phyloP scores from a whole-genome alignment of 2,329 filamentous ascomycete genomes.

The Ceratocystis papillata region DNA sequence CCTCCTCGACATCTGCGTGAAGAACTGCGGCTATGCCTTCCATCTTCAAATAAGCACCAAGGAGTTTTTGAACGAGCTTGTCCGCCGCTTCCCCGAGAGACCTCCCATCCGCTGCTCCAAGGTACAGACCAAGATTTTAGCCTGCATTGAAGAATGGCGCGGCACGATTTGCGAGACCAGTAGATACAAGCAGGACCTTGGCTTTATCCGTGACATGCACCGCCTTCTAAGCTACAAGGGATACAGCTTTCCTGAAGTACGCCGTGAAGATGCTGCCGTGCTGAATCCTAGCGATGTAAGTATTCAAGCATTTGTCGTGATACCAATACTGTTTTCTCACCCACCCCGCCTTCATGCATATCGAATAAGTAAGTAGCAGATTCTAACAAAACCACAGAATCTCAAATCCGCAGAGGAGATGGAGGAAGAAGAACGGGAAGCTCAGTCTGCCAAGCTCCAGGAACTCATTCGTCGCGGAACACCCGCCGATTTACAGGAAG shows the following conservation, averaged over 20 bases:
- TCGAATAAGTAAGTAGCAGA: background rate
- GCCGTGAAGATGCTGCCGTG: constrained; percentile 88
- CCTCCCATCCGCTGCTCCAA: constrained; percentile 76
- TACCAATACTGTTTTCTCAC: background rate
- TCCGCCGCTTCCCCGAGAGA: constrained; percentile 87
- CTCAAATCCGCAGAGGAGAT: constrained; percentile 95
- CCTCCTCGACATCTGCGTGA: constrained; percentile 96
- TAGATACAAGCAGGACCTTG: constrained; percentile 91
- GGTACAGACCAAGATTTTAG: constrained; percentile 85
- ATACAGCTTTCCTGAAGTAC: constrained; percentile 86
- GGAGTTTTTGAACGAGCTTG: constrained; percentile 96
- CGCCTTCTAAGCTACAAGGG: constrained; percentile 91
- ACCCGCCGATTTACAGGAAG: constrained; percentile 89
- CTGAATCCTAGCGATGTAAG: constrained; percentile 91
- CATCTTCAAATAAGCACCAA: constrained; percentile 98
- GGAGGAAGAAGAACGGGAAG: constrained; percentile 91
- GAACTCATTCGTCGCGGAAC: constrained; percentile 87
- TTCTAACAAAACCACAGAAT: constrained; percentile 46
- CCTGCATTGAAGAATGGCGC: constrained; percentile 96
- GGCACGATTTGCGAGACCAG: constrained; percentile 97
- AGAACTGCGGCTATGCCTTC: constrained; percentile 98
- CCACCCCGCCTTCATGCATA: background rate
- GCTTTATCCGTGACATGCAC: constrained; percentile 97
- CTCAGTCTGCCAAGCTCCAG: constrained; percentile 95
- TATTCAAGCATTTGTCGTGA: constrained; percentile 26